Evolutionary conservation across 176 grass and related monocot species (phyloP).

Genomic region (Panicum miliaceum): DNA sequence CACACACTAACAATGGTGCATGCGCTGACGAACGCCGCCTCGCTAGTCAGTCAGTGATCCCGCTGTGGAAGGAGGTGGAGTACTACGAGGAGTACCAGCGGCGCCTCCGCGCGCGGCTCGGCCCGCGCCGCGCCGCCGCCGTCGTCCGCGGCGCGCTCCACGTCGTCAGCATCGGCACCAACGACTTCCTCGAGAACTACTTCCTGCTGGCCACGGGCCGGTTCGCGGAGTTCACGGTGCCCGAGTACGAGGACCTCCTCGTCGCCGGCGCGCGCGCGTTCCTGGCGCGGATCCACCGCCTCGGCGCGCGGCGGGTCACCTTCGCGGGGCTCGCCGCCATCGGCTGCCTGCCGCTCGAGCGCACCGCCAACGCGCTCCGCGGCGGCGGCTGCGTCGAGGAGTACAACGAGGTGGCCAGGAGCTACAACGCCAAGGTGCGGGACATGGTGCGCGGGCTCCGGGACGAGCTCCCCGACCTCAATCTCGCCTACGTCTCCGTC

Average conservation of each 20-base stretch:
- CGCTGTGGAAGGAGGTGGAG: constrained; percentile 71
- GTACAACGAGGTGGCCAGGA: constrained; percentile 62
- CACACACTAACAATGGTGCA: too few relatives aligned
- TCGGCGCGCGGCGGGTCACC: constrained; percentile 57
- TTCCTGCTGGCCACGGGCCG: constrained; percentile 43
- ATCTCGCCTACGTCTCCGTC: constrained; percentile 48
- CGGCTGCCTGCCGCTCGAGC: constrained; percentile 75
- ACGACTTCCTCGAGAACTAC: constrained; percentile 84
- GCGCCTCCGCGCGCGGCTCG: constrained; percentile 39
- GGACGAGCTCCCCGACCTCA: constrained; percentile 48
- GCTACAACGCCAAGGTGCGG: constrained; percentile 60
- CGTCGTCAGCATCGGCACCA: constrained; percentile 76
- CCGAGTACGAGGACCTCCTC: constrained; percentile 59
- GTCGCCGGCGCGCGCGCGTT: constrained; percentile 38
- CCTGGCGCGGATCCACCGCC: constrained; percentile 47
- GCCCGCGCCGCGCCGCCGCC: constrained; percentile 17
- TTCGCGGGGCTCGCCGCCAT: constrained; percentile 56
- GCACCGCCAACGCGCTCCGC: constrained; percentile 44
- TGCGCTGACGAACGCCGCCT: neutral
- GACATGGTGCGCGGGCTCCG: constrained; percentile 40
- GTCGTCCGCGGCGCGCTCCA: constrained; percentile 61
- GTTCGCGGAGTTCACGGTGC: constrained; percentile 47
- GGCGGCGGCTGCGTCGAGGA: constrained; percentile 61
- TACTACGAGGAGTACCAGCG: constrained; percentile 73
- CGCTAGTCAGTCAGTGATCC: constrained; percentile 70